Conservation (phyloP, 805 yeast genomes). For the Barnettozyma californica region DNA sequence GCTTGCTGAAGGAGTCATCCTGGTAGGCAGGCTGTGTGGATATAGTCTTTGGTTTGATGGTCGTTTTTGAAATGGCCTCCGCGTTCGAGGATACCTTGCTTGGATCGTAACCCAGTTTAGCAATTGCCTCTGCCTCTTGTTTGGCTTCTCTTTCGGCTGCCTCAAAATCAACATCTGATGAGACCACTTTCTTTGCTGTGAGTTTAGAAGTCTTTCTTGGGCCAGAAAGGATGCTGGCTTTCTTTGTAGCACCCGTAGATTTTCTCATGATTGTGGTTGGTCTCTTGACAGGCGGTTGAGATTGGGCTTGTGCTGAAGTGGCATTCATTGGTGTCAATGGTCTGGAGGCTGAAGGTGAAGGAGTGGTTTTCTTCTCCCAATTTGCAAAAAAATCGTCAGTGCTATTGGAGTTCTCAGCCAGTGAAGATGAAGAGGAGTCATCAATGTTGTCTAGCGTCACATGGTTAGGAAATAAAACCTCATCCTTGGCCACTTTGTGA, state of each 20-base stretch:
- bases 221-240: constrained; percentile 44
- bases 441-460: constrained; percentile 56
- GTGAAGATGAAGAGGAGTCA: constrained; percentile 30
- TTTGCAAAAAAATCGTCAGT: constrained; percentile 86
- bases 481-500: constrained; percentile 62
- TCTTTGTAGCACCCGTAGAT: constrained; percentile 25
- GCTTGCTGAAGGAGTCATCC: constrained; percentile 4
- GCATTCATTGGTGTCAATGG: constrained; percentile 22
- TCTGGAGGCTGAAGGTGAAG: constrained; percentile 29
- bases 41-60: constrained; percentile 17
- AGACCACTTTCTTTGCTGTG: constrained; percentile 52
- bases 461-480: constrained; percentile 62
- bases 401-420: constrained; percentile 35
- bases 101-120: constrained; percentile 39
- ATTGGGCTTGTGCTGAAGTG: constrained; percentile 2
- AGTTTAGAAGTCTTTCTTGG: constrained; percentile 53
- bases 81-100: constrained; percentile 18
- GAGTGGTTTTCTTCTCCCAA: constrained; percentile 75
- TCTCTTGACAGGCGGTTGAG: constrained; percentile 21
- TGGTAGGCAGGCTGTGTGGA: constrained; percentile 21
- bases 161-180: constrained; percentile 53
- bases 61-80: constrained; percentile 12
- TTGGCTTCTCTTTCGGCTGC: constrained; percentile 75
- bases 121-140: constrained; percentile 66
- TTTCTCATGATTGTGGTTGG: constrained; percentile 27